Percentiles rank a stretch among this genome's conserved stretches.
phyloP scores from a whole-genome alignment of 257 asterid species.

The Oldenlandia corymbosa region DNA sequence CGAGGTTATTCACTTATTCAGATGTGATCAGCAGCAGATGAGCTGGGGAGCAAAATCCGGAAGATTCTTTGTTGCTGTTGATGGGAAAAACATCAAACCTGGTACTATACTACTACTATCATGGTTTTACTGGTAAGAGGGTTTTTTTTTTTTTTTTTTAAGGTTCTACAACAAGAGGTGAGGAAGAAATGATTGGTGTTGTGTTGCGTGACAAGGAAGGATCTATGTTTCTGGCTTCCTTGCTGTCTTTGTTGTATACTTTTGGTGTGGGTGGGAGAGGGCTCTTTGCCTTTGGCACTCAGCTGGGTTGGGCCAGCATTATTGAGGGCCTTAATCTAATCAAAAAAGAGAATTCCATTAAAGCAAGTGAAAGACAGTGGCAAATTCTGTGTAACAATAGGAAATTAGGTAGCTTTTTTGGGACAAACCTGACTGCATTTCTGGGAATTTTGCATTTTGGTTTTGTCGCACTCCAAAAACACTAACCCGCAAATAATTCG shows the following conservation, averaged over 20 bases:
- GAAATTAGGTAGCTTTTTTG: no score
- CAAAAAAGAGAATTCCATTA: neutral
- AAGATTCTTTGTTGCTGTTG: neutral
- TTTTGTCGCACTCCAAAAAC: neutral
- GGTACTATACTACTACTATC: no score
- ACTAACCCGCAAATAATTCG: no score
- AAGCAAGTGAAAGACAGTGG: neutral
- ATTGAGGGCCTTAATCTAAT: neutral
- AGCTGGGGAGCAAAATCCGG: neutral
- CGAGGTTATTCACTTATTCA: neutral
- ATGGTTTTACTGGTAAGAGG: no score
- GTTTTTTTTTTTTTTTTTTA: no score
- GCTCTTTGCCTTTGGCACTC: no score
- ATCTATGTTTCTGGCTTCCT: conserved; percentile 10
- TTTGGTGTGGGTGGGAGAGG: neutral
- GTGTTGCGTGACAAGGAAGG: conserved; percentile 8
- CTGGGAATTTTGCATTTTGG: conserved; percentile 7
- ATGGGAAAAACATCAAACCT: neutral
- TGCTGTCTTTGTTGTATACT: neutral
- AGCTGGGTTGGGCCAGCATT: no score
- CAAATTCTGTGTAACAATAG: neutral
- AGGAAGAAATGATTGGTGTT: conserved; percentile 1
- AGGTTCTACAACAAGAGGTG: neutral
- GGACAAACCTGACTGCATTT: neutral
- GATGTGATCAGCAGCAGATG: no score